phyloP scores from a whole-genome alignment of 1,139 yeast species.

The Debaryomycetaceae sp. region DNA sequence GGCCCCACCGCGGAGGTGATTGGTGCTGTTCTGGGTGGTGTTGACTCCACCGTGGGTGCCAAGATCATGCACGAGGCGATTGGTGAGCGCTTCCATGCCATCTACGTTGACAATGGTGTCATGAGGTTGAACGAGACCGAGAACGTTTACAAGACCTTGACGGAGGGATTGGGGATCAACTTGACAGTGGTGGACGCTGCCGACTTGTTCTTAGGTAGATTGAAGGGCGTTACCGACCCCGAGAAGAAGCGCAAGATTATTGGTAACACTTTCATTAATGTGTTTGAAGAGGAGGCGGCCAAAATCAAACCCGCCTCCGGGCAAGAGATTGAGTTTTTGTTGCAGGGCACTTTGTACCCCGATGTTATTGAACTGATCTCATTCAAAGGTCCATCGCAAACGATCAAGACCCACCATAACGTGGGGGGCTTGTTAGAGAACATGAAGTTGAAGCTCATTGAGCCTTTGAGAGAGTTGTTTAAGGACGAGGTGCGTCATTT shows the following conservation, averaged over 20 bases:
- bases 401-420: slow-evolving; percentile 98
- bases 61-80: slow-evolving; percentile 97
- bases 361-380: slow-evolving; percentile 98
- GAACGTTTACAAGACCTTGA: slow-evolving; percentile 80
- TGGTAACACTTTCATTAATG: slow-evolving; percentile 96
- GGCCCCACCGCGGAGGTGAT: slow-evolving; percentile 98
- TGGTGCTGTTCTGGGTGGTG: slow-evolving; percentile 99
- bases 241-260: slow-evolving; percentile 98
- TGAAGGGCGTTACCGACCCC: slow-evolving; percentile 95
- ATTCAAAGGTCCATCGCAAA: slow-evolving; percentile 98
- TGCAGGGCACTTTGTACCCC: slow-evolving; percentile 97
- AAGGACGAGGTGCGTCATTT: slow-evolving; percentile 97
- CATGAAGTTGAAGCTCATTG: slow-evolving; percentile 97
- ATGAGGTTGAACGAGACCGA: slow-evolving; percentile 93
- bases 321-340: slow-evolving; percentile 83
- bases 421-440: slow-evolving; percentile 97
- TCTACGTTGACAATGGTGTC: slow-evolving; percentile 96
- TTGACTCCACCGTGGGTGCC: slow-evolving; percentile 98
- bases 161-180: slow-evolving; percentile 91
- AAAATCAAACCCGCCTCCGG: slow-evolving; percentile 87
- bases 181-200: slow-evolving; percentile 92
- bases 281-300: slow-evolving; percentile 94
- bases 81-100: slow-evolving; percentile 98
- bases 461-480: slow-evolving; percentile 96
- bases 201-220: slow-evolving; percentile 78